Base-by-base conservation (phyloP, 129 eudicot species). In the Rutidosis leptorrhynchoides region DNA sequence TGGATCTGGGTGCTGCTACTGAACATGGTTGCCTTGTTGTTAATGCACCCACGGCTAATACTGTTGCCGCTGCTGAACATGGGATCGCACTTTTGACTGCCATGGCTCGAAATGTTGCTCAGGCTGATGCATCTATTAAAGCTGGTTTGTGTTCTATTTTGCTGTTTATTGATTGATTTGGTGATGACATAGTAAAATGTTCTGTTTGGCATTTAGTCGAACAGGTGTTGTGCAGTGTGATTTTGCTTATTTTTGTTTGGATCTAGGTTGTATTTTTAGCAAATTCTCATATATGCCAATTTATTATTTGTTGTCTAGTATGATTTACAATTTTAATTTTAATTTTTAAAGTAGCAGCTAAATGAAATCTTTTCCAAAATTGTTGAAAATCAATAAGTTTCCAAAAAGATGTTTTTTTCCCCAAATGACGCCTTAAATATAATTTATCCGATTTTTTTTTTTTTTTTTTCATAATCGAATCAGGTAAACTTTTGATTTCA, bases 1-100 rank as follows among this genome's bases (percentile, higher is more conserved):
- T 94, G 78, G 99, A 94, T 94, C 90, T 94, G 86, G 93, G 88
- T 48, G 99, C 99, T 26, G 97, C 99, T 23, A 94, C 99, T 3
- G 99, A 94, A 68, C 99, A 94, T 61, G 99, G 99, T 0, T 93
- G 99, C 25, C 64, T 93, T 17, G 99, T 93, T 19, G 99, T 93
- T 17, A 93, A 93, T 49, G 99, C 99, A 66, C 99, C 99, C 5
- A 94, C 99, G 30, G 99, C 99, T 49, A 94, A 94, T 40, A 94
- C 99, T 0, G 99, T 94, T 11, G 99, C 97, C 8, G 99, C 99
- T 6, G 99, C 99, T 37, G 99, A 94, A 74, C 99, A 94, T 37
- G 99, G 95, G 70, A 89, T 94, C 57, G 95, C 99, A 16, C 80
- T 94, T 26, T 72, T 94, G 1, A 84, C 99, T 11, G 90, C 95